Evolutionary conservation across 805 yeast genomes (phyloP).

Genomic region (Helenozyma rhizophorensis): DNA sequence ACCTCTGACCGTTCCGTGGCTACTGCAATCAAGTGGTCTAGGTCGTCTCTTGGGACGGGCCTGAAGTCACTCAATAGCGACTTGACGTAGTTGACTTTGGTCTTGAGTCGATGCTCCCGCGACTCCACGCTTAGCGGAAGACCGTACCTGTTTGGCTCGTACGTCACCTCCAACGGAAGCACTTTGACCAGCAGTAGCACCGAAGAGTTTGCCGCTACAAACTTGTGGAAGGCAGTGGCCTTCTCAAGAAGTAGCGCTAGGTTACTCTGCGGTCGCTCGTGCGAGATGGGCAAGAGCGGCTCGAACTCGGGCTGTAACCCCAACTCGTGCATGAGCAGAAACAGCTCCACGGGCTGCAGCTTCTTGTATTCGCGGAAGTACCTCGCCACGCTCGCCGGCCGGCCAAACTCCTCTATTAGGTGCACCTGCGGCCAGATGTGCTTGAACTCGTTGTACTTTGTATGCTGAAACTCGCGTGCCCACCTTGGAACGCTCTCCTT

Average conservation of each 20-base stretch:
- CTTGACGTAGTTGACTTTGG: constrained; percentile 22
- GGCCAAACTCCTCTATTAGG: constrained; percentile 23
- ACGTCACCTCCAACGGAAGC: constrained; percentile 27
- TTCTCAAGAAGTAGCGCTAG: constrained; percentile 7
- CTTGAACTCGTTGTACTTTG: constrained; percentile 20
- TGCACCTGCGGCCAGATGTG: constrained; percentile 34
- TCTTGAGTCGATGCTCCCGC: constrained; percentile 23
- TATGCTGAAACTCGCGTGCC: constrained; percentile 17
- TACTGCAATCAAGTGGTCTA: constrained; percentile 16
- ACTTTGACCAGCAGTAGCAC: constrained; percentile 22
- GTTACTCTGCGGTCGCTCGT: not conserved
- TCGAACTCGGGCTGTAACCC: constrained; percentile 1
- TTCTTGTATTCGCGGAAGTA: constrained; percentile 15
- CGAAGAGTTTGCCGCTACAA: constrained; percentile 17
- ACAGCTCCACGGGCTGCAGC: constrained; percentile 5
- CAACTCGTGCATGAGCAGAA: constrained; percentile 11
- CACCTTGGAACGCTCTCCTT: constrained; percentile 18
- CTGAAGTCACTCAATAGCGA: constrained; percentile 11
- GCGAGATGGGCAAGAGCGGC: constrained; percentile 1
- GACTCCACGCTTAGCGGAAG: constrained; percentile 25
- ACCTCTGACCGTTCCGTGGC: constrained; percentile 6
- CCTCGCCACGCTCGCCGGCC: constrained; percentile 3
- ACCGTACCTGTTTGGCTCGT: constrained; percentile 28
- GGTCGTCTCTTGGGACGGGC: constrained; percentile 19
- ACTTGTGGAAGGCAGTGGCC: constrained; percentile 17